Evolutionary conservation across 345 rosid genomes (phyloP).

Genomic region (Iberis pinnata): DNA sequence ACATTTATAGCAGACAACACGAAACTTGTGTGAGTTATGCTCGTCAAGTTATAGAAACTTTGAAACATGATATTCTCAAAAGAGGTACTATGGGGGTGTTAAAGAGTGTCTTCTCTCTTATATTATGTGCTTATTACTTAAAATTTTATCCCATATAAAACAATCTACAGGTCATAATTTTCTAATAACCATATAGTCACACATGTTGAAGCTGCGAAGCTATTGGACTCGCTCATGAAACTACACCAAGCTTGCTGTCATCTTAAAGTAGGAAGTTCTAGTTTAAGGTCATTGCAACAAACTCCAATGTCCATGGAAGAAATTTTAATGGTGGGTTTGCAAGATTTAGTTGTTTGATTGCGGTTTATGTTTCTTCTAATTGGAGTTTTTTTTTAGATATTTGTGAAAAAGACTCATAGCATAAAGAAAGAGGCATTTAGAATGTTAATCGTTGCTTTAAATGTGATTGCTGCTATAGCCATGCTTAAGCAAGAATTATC

Average conservation of each 20-base stretch:
- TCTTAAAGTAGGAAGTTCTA: conserved; percentile 97
- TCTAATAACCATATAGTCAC: conserved; percentile 57
- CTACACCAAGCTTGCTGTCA: conserved; percentile 99
- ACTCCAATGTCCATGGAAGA: conserved; percentile 97
- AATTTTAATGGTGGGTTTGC: conserved; percentile 56
- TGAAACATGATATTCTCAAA: conserved; percentile 71
- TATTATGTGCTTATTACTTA: too few species aligned
- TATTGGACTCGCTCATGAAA: conserved; percentile 82
- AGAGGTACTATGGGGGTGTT: too few species aligned
- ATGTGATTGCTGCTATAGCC: conserved; percentile 89
- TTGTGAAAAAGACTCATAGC: conserved; percentile 73
- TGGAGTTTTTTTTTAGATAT: conserved; percentile 48
- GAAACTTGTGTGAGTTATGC: conserved; percentile 93
- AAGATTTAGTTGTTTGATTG: conserved; percentile 12
- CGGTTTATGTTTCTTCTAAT: conserved; percentile 21
- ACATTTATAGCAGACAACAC: conserved; percentile 91
- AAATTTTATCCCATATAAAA: too few species aligned
- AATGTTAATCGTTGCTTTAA: conserved; percentile 72
- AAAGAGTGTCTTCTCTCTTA: too few species aligned
- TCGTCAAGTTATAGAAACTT: conserved; percentile 68
- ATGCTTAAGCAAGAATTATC: conserved; percentile 59
- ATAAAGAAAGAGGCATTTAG: conserved; percentile 95
- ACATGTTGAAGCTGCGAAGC: conserved; percentile 75
- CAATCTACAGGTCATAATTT: conserved; percentile 45
- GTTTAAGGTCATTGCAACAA: conserved; percentile 84